Base-by-base conservation (phyloP, 1,139 yeast genomes). In the Blastobotrys malaysiensis region DNA sequence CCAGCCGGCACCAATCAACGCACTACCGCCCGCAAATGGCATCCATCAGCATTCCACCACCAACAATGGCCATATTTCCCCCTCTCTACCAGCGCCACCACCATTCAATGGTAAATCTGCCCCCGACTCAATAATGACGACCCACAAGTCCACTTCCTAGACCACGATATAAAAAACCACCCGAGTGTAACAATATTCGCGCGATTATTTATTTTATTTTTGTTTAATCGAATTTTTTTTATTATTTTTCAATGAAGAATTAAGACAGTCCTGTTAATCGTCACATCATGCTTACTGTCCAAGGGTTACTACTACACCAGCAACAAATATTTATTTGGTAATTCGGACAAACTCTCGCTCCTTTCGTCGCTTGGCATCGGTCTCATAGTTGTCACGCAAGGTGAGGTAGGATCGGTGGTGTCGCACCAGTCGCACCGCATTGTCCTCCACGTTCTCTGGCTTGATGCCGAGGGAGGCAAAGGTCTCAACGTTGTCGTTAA, bases 391-490 rank as follows among this genome's bases (percentile, higher is more conserved):
- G 61, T 71, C 73, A 47, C 69, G 68, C 59, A 66, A 61, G 59
- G 61, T 66, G 46, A 64, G 60, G 57, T 69, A 67, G 57, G 67
- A 60, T 51, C 74, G 66, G 67, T 68, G 70, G 67, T 67, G 70
- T 56, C 73, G 66, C 18, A 82, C 83, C 66, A 84, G 82, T 59
- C 81, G 77, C 73, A 84, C 84, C 61, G 87, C 75, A 63, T 81
- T 83, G 65, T 85, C 86, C 58, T 86, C 86, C 64, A 88, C 77
- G 62, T 77, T 79, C 63, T 82, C 87, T 43, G 86, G 81, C 56
- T 80, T 81, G 66, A 88, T 82, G 51, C 89, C 95, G 66, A 88
- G 79, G 66, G 88, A 95, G 43, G 73, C 75, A 71, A 85, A 88
- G 16, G 87, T 82, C 65, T 77, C 75, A 44, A 90, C 90, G 44